A percentile compares a stretch with the other conserved stretches of the same genome.
These are phyloP conservation scores for Meyerozyma sp. DNA, from an alignment of 1,139 yeast species.

Conservation along the genomic window DNA sequence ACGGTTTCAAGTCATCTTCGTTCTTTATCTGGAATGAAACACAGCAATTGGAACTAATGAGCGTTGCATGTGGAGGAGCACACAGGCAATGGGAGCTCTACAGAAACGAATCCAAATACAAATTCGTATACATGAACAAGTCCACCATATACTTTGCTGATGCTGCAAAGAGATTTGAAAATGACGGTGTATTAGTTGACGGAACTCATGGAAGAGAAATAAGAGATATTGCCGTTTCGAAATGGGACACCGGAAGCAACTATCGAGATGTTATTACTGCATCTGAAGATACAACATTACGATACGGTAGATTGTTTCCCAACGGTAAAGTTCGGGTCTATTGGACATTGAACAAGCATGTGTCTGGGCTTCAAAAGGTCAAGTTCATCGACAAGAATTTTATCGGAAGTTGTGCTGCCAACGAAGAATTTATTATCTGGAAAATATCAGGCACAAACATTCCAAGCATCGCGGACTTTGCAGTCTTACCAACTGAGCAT, in stretches of 20 bases:
- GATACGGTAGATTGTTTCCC: slow-evolving; percentile 43
- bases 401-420: slow-evolving; percentile 69
- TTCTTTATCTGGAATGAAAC: slow-evolving; percentile 86
- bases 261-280: slow-evolving; percentile 53
- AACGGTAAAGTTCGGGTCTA: slow-evolving; percentile 39
- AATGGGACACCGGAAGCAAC: slow-evolving; percentile 5
- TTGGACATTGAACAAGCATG: slow-evolving; percentile 74
- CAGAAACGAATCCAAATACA: slow-evolving; percentile 14
- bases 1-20: slow-evolving; percentile 76
- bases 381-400: slow-evolving; percentile 50
- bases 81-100: slow-evolving; percentile 75
- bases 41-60: slow-evolving; percentile 60
- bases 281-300: slow-evolving; percentile 82
- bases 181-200: slow-evolving; percentile 27
- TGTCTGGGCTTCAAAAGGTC: slow-evolving; percentile 79
- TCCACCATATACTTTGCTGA: slow-evolving; percentile 30
- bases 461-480: slow-evolving; percentile 42
- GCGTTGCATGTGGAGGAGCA: slow-evolving; percentile 85
- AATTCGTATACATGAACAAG: slow-evolving; percentile 55
- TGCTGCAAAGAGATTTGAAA: slow-evolving; percentile 14
- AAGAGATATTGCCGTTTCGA: slow-evolving; percentile 55
- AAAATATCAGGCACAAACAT: slow-evolving; percentile 32
- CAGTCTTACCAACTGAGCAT: slow-evolving; percentile 41
- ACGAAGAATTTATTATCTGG: slow-evolving; percentile 89
- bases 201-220: slow-evolving; percentile 93